Evolutionary conservation across 2,329 filamentous ascomycete species (phyloP).

Genomic region (Sarocladium strictum): DNA sequence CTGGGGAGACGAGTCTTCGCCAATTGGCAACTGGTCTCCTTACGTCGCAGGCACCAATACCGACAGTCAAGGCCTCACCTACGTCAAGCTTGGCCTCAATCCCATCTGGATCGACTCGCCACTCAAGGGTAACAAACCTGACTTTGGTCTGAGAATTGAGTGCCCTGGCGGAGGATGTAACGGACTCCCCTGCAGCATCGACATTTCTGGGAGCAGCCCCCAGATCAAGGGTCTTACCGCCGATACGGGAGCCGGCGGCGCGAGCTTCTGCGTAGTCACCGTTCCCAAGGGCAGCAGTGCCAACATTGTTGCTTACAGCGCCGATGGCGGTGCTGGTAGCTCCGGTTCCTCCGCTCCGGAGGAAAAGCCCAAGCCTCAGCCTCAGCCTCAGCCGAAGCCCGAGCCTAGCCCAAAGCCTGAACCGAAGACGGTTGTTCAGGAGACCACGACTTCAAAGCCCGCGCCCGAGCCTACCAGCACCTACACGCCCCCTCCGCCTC

Average conservation of each 20-base stretch:
- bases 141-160: slow-evolving; percentile 63
- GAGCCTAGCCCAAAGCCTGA: neutral
- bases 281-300: slow-evolving; percentile 61
- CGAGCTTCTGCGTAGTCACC: slow-evolving; percentile 71
- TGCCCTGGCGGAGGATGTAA: slow-evolving; percentile 62
- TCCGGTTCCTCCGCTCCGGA: slow-evolving; percentile 15
- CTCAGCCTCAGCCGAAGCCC: neutral
- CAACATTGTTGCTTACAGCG: slow-evolving; percentile 56
- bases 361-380: slow-evolving; percentile 10
- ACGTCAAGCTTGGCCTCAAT: slow-evolving; percentile 72
- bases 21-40: slow-evolving; percentile 70
- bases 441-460: slow-evolving; percentile 14
- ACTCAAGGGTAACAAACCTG: slow-evolving; percentile 52
- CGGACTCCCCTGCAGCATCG: slow-evolving; percentile 68
- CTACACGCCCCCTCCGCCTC: slow-evolving; percentile 14
- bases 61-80: slow-evolving; percentile 58
- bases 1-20: slow-evolving; percentile 60
- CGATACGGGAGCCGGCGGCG: slow-evolving; percentile 59
- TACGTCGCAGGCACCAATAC: slow-evolving; percentile 74
- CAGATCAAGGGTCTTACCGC: slow-evolving; percentile 50
- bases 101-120: slow-evolving; percentile 60
- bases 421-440: neutral
- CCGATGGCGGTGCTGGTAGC: slow-evolving; percentile 35
- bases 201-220: slow-evolving; percentile 52
- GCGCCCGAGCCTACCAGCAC: slow-evolving; percentile 12